Evolutionary conservation across 2,329 filamentous ascomycete species (phyloP).

Genomic region (Arthrobotrys megalospora): DNA sequence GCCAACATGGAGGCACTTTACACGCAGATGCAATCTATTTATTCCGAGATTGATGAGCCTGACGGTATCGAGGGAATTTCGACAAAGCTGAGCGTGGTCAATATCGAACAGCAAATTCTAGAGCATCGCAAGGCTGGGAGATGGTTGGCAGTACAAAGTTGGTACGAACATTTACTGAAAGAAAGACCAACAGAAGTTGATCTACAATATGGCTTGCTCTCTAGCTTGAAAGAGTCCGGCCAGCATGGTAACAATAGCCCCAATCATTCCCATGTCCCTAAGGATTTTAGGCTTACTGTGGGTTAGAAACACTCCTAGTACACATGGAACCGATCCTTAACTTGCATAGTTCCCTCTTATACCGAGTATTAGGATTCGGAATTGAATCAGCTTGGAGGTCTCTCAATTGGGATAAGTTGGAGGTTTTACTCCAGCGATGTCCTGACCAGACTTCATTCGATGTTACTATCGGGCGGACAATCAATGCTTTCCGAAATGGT

Average conservation of each 20-base stretch:
- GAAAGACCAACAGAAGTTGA: conserved; percentile 83
- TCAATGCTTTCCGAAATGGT: conserved; percentile 74
- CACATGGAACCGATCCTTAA: conserved; percentile 83
- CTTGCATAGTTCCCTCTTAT: conserved; percentile 67
- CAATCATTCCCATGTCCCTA: not conserved
- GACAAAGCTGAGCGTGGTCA: conserved; percentile 85
- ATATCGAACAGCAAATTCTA: conserved; percentile 92
- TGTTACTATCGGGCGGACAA: conserved; percentile 80
- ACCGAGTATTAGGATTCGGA: conserved; percentile 80
- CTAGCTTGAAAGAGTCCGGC: conserved; percentile 93
- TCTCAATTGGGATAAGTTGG: conserved; percentile 80
- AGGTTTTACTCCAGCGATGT: conserved; percentile 69
- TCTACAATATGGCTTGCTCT: conserved; percentile 85
- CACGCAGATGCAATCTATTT: conserved; percentile 89
- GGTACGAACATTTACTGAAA: conserved; percentile 93
- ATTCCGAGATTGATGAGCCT: conserved; percentile 96
- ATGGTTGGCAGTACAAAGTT: conserved; percentile 95
- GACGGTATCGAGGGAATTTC: conserved; percentile 97
- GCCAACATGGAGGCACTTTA: conserved; percentile 77
- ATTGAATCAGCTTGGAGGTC: conserved; percentile 94
- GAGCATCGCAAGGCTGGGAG: conserved; percentile 93
- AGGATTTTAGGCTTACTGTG: conserved; percentile 1
- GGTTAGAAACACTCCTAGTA: conserved; percentile 83
- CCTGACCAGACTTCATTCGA: conserved; percentile 80
- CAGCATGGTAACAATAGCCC: conserved; percentile 80